Evolutionary conservation across 129 eudicot species (phyloP).

Genomic region (Chrysanthemum lavandulifolium): DNA sequence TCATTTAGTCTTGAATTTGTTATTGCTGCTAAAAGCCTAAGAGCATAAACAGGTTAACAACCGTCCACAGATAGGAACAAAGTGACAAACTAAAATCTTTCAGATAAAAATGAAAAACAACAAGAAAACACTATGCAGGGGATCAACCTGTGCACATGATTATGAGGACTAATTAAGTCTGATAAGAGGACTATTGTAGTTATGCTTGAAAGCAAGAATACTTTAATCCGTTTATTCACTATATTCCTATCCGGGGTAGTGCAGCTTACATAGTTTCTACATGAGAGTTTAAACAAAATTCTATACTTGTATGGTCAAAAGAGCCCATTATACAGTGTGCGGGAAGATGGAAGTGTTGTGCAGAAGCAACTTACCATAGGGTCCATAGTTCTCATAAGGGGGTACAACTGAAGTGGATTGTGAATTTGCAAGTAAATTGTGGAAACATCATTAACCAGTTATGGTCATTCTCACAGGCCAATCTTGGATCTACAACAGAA

Average conservation of each 20-base stretch:
- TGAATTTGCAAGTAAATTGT: conserved; percentile 24
- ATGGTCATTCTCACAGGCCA: conserved; percentile 22
- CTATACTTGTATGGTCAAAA: not conserved
- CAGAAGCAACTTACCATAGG: conserved; percentile 38
- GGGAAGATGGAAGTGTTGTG: not conserved
- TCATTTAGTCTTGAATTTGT: no score
- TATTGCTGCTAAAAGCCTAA: no score
- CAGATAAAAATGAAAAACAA: no score
- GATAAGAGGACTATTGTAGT: not conserved
- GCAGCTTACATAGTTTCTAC: not conserved
- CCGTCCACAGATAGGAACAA: no score
- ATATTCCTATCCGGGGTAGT: no score
- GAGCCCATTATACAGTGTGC: not conserved
- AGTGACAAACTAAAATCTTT: no score
- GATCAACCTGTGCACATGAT: not conserved
- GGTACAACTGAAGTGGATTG: conserved; percentile 14
- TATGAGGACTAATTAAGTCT: not conserved
- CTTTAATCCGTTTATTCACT: no score
- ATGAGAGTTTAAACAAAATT: conserved; percentile 1
- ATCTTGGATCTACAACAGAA: conserved; percentile 25
- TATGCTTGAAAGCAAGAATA: not conserved
- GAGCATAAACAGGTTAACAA: no score
- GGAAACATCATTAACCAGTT: conserved; percentile 24
- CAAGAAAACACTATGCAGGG: not conserved
- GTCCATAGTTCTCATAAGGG: conserved; percentile 32